Evolutionary conservation across 2,329 filamentous ascomycete species (phyloP).

Genomic region (Cercospora nicotianae): DNA sequence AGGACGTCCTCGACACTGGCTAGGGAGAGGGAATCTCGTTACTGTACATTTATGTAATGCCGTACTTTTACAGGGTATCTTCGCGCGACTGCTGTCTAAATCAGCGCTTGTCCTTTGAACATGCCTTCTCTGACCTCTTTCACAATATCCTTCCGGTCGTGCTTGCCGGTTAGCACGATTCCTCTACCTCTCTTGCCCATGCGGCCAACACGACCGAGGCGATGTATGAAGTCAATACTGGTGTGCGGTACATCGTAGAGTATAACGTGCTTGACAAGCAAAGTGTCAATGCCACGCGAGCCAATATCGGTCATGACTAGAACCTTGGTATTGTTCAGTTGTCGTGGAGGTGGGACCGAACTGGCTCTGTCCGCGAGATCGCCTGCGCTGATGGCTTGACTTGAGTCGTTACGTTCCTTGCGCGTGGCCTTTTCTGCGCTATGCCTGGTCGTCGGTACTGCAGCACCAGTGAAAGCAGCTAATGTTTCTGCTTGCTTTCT

Average conservation of each 20-base stretch:
- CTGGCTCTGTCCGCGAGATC: constrained; percentile 7
- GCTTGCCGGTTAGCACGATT: constrained; percentile 84
- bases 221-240: constrained; percentile 97
- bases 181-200: constrained; percentile 90
- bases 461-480: constrained; percentile 66
- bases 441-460: constrained; percentile 7
- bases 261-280: constrained; percentile 87
- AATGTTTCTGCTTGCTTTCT: constrained; percentile 76
- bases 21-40: neutral
- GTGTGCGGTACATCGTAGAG: constrained; percentile 97
- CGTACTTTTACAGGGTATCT: constrained; percentile 27
- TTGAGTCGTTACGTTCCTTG: neutral
- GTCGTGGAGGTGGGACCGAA: constrained; percentile 39
- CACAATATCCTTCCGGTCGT: constrained; percentile 87
- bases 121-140: constrained; percentile 81
- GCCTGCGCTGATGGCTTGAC: constrained; percentile 13
- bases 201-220: constrained; percentile 83
- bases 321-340: constrained; percentile 77
- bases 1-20: neutral
- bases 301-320: constrained; percentile 92
- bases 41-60: neutral
- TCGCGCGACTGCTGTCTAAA: constrained; percentile 38
- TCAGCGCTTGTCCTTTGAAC: constrained; percentile 53
- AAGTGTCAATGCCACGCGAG: constrained; percentile 89
- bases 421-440: constrained; percentile 9